A percentile compares a stretch with the other conserved stretches of the same genome.
Conservation (phyloP, 2,329 filamentous ascomycete genomes). For the Biscogniauxia marginata region DNA sequence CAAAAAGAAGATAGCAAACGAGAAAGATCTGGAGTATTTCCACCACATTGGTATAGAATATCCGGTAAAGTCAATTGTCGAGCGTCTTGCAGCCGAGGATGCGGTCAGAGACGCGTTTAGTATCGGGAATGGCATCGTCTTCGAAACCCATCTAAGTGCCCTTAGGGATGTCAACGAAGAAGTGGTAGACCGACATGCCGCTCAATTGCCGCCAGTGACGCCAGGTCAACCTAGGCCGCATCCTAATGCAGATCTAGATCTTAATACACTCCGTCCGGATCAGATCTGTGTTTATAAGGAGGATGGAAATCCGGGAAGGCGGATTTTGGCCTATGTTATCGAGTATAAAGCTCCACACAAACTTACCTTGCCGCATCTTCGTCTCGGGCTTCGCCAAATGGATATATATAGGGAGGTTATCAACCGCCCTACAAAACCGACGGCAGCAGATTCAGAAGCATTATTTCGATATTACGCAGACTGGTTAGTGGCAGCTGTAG, state of each 20-base stretch:
- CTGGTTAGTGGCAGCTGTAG: conserved; percentile 32
- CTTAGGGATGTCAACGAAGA: conserved; percentile 25
- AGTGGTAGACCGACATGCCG: conserved; percentile 10
- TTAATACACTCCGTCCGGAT: conserved; percentile 28
- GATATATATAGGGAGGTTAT: conserved; percentile 39
- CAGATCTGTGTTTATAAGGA: conserved; percentile 32
- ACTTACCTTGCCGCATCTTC: conserved; percentile 41
- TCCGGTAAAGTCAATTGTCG: conserved; percentile 31
- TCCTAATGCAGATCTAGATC: conserved; percentile 6
- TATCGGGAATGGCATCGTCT: conserved; percentile 31
- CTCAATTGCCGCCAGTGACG: conserved; percentile 13
- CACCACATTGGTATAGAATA: conserved; percentile 30
- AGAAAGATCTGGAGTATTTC: conserved; percentile 33
- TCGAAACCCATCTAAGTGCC: conserved; percentile 31
- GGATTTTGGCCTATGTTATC: conserved; percentile 32
- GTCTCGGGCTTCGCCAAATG: conserved; percentile 40
- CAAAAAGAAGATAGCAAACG: conserved; percentile 17
- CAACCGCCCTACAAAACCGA: conserved; percentile 14
- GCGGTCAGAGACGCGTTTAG: conserved; percentile 20
- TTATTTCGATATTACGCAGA: conserved; percentile 6
- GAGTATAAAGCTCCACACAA: conserved; percentile 51
- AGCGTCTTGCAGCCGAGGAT: conserved; percentile 26
- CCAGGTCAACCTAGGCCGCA: conserved; percentile 5
- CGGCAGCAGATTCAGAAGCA: conserved; percentile 1
- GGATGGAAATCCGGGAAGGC: conserved; percentile 5